Base-by-base conservation (phyloP, 805 yeast species). In the Ogataea pilisensis region DNA sequence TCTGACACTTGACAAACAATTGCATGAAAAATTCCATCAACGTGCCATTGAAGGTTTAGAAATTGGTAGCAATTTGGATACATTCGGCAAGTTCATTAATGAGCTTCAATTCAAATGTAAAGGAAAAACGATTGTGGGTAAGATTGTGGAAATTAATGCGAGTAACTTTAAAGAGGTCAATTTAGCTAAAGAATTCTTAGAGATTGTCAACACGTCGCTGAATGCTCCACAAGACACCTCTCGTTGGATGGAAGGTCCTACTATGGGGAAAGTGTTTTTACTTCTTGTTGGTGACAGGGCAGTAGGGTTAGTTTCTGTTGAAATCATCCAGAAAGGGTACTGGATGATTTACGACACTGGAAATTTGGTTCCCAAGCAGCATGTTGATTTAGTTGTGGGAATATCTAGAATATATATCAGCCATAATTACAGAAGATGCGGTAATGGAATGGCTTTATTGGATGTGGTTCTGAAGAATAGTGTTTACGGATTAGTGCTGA, bases 311-410 rank as follows among this genome's bases (percentile, higher is more conserved):
- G 66, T 80, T 8, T 71, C 80, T 2, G 69, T 79, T 1, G 85
- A 80, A 36, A 61, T 68, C 25, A 60, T 69, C 1, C 36, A 22
- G 2, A 63, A 65, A 30, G 76, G 82, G 0, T 59, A 72, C 28
- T 82, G 90, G 90, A 75, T 81, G 77, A 61, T 79, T 0, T 57
- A 68, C 39, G 72, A 70, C 3, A 69, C 75, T 3, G 80, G 78
- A 3, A 49, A 58, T 30, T 57, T 72, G 0, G 82, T 82, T 0
- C 76, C 77, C 3, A 55, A 66, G 5, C 74, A 69, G 37, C 50
- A 53, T 3, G 64, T 79, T 22, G 50, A 49, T 0, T 55, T 65
- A 13, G 46, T 50, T 20, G 63, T 76, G 11, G 81, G 81, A 0
- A 69, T 75, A 3, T 73, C 77, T 16, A 53, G 81, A 26, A 67